Evolutionary conservation across 1,139 yeast genomes (phyloP), one percentile per base, ranked within the genome.

Genomic region (Wickerhamomyces sp.): DNA sequence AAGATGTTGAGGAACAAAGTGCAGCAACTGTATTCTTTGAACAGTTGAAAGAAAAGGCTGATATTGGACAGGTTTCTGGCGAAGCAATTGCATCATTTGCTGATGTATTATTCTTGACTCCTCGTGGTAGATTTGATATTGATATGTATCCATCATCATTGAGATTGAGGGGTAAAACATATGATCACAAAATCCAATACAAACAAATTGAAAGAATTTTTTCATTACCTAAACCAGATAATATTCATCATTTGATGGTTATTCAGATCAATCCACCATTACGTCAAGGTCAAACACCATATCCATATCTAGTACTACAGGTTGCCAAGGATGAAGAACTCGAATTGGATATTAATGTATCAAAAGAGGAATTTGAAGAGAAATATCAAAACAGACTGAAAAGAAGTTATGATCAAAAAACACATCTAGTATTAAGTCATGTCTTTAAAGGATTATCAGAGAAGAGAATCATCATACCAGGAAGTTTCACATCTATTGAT

Each of bases 121-220:
- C 99, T 58, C 82, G 95, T 76, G 99, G 99, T 58, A 93, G 99
- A 67, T 93, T 91, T 66, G 99, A 94, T 65, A 86, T 93, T 58
- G 98, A 91, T 66, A 85, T 93, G 84, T 93, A 88, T 67, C 83
- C 89, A 39, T 79, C 81, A 29, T 87, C 95, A 39, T 79, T 94
- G 67, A 82, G 99, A 64, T 75, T 93, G 48, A 83, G 99, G 61
- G 99, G 99, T 66, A 93, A 93, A 68, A 93, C 99, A 4, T 93
- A 94, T 68, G 99, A 93, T 66, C 94, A 93, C 75, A 94, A 93
- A 69, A 79, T 94, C 49, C 96, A 88, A 64, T 93, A 88, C 68
- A 78, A 83, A 60, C 95, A 89, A 62, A 84, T 93, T 54, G 96
- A 91, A 66, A 76, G 96, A 60, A 81, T 93, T 42, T 93, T 93